phyloP scores from a whole-genome alignment of 495 filamentous ascomycete genomes.

The Echria macrotheca region DNA sequence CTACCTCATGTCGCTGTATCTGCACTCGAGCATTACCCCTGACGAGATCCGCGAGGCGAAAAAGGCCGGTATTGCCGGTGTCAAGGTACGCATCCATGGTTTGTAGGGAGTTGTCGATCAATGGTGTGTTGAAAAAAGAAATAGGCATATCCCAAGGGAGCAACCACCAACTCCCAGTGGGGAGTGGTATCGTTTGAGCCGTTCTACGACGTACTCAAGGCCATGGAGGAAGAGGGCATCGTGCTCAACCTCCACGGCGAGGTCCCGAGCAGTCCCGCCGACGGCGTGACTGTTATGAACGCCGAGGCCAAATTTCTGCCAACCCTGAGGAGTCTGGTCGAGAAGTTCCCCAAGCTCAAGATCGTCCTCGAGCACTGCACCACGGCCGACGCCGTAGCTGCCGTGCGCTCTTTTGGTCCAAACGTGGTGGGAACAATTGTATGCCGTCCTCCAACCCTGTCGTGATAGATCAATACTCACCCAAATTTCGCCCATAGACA shows the following conservation, averaged over 20 bases:
- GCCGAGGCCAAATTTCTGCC: constrained; percentile 81
- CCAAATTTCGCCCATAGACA: constrained; percentile 17
- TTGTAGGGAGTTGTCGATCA: no score
- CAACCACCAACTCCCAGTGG: constrained; percentile 79
- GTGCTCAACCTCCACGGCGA: constrained; percentile 60
- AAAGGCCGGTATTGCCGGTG: constrained; percentile 55
- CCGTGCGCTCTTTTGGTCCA: constrained; percentile 67
- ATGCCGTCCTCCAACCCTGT: constrained; percentile 23
- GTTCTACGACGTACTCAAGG: constrained; percentile 69
- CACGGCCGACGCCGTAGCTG: constrained; percentile 72
- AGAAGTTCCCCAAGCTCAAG: constrained; percentile 69
- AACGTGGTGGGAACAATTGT: constrained; percentile 66
- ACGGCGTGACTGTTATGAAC: constrained; percentile 71
- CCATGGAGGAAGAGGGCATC: constrained; percentile 56
- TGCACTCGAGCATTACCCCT: constrained; percentile 65
- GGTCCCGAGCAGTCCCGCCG: constrained; percentile 48
- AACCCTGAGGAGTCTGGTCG: constrained; percentile 62
- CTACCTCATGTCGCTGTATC: constrained; percentile 87
- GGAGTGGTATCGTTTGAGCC: constrained; percentile 68
- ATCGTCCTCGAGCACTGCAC: constrained; percentile 83
- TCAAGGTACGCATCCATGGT: no score
- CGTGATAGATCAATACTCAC: background rate
- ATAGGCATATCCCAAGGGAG: constrained; percentile 41
- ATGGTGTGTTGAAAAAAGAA: no score
- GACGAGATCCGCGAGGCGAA: constrained; percentile 71